Evolutionary conservation across 345 rosid genomes (phyloP).

Genomic region (Gossypium turneri): DNA sequence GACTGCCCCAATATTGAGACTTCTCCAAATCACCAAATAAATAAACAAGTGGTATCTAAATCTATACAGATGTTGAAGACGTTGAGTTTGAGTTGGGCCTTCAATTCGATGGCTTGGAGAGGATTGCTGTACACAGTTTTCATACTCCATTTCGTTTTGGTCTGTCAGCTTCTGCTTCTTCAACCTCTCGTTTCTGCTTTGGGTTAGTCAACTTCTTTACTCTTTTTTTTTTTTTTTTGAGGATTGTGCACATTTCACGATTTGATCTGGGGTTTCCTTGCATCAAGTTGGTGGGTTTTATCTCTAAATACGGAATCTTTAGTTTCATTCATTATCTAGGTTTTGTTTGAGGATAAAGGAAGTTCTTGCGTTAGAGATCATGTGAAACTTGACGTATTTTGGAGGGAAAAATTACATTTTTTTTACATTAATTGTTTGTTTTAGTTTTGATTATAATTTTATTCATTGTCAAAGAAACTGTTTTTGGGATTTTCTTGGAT

Average conservation of each 20-base stretch:
- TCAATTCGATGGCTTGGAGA: constrained; percentile 72
- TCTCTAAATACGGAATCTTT: neutral
- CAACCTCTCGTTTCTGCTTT: constrained; percentile 89
- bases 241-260: neutral
- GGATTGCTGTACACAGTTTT: constrained; percentile 53
- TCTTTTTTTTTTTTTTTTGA: neutral
- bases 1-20: neutral
- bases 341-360: neutral
- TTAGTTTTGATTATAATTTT: neutral
- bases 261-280: constrained; percentile 5
- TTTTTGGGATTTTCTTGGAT: constrained; percentile 5
- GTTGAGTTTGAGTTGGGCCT: constrained; percentile 29
- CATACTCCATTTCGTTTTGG: constrained; percentile 67
- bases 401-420: neutral
- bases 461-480: neutral
- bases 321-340: neutral
- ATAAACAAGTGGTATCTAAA: neutral
- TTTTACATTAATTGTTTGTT: neutral
- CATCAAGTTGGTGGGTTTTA: neutral
- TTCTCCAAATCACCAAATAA: neutral
- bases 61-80: constrained; percentile 34
- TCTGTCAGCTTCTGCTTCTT: constrained; percentile 77
- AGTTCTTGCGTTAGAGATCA: neutral
- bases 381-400: neutral
- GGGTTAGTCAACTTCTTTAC: constrained; percentile 32